phyloP scores from a whole-genome alignment of 257 asterid species.

The Euphrasia confusa region DNA sequence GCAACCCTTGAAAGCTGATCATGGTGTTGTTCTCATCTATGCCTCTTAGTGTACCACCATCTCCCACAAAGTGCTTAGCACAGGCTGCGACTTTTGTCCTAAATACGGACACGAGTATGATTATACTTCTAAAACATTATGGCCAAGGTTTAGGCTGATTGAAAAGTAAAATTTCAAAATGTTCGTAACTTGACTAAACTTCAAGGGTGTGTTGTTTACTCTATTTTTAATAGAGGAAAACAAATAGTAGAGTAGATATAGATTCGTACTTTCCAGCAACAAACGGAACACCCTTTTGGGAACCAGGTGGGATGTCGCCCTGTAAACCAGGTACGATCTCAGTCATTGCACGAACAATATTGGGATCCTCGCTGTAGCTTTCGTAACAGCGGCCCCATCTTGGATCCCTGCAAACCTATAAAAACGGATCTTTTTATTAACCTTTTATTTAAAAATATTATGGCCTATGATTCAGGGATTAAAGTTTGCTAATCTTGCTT shows the following conservation, averaged over 20 bases:
- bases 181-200: no score
- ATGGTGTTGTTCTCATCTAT: conserved; percentile 55
- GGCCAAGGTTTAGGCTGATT: no score
- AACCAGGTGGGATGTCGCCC: conserved; percentile 49
- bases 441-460: not conserved
- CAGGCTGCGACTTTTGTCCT: conserved; percentile 74
- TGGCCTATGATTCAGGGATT: not conserved
- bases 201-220: not conserved
- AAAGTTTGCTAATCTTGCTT: conserved; percentile 1
- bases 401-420: conserved; percentile 77
- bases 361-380: conserved; percentile 68
- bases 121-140: no score
- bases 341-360: conserved; percentile 65
- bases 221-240: not conserved
- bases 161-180: no score
- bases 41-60: conserved; percentile 67
- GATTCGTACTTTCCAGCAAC: not conserved
- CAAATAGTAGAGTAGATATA: not conserved
- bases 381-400: conserved; percentile 83
- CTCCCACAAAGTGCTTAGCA: conserved; percentile 74
- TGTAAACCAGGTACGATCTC: conserved; percentile 71
- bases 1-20: conserved; percentile 37
- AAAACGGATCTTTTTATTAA: not conserved
- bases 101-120: not conserved
- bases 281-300: conserved; percentile 16